Percentiles rank a stretch among this genome's conserved stretches.
Evolutionary conservation across 306 rosid species (phyloP).

Genomic region (Rosa rugosa): DNA sequence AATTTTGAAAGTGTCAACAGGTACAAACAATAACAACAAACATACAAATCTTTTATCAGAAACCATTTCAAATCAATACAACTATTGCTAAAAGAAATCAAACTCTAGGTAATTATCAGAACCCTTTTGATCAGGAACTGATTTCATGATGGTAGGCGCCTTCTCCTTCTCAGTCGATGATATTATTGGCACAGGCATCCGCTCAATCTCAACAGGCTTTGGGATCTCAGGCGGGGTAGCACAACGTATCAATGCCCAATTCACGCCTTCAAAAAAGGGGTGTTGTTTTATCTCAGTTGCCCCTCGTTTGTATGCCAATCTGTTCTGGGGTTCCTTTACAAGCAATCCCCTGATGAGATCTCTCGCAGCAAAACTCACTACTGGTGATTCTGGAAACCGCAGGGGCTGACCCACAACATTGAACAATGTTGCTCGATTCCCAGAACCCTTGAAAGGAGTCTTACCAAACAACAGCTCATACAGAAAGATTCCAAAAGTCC

Average conservation of each 20-base stretch:
- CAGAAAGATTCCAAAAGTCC: conserved; percentile 95
- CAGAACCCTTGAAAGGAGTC: conserved; percentile 96
- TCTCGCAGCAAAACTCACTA: conserved; percentile 90
- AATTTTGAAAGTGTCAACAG: conserved; percentile 51
- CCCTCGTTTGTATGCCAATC: conserved; percentile 88
- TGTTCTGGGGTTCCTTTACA: conserved; percentile 86
- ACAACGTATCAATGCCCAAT: conserved; percentile 96
- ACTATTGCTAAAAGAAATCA: conserved; percentile 86
- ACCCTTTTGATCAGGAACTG: conserved; percentile 63
- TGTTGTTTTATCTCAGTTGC: conserved; percentile 96
- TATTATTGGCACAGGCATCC: conserved; percentile 67
- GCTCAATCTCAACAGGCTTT: conserved; percentile 74
- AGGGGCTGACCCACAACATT: conserved; percentile 91
- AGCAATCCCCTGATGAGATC: conserved; percentile 93
- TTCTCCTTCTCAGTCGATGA: conserved; percentile 62
- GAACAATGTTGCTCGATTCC: conserved; percentile 84
- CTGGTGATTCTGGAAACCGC: conserved; percentile 89
- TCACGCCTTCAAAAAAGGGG: conserved; percentile 96
- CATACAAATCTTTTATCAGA: conserved; percentile 59
- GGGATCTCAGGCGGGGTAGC: conserved; percentile 99
- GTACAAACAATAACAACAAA: conserved; percentile 38
- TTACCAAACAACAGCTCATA: conserved; percentile 91
- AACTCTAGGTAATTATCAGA: conserved; percentile 92
- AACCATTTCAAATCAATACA: conserved; percentile 40
- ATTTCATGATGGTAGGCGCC: conserved; percentile 30